Base-by-base conservation (phyloP, 2,329 filamentous ascomycete species). In the Juglanconis juglandina region DNA sequence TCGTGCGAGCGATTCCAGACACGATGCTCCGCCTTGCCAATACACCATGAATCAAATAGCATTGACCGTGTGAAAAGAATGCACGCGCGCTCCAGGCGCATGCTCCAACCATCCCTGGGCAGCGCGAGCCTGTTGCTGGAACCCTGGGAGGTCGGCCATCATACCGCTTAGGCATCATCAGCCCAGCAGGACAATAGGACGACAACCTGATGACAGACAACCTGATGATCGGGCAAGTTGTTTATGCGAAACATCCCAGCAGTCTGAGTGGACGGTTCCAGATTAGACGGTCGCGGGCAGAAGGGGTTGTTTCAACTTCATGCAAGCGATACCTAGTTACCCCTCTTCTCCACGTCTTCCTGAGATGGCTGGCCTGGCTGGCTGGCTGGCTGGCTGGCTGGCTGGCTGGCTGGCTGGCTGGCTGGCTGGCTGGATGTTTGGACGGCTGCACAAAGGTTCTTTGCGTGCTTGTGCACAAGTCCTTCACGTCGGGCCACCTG, bases 211-310 rank as follows among this genome's bases (percentile, higher is more conserved):
- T 17, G 17, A 17, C 17, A 17, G 17, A 17, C 34, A 46, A 51
- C 58, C 46, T 56, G 37, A 48, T 50, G 60, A 62, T 62, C 60
- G 42, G 47, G 56, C 59, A 55, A 41, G 56, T 51, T 35, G 39
- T 62, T 50, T 46, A 62, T 62, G 56, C 56, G 56, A 59, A 53
- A 62, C 60, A 58, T 37, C 39, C 60, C 35, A 51, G 51, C 50
- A 49, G 46, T 50, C 60, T 59, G 56, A 51, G 51, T 61, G 59
- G 46, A n/a, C 42, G 50, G 51, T 53, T 49, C 46, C 51, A 49
- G 50, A 50, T 51, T 57, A 13, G 34, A 24, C 44, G 41, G 48
- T 5, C 9, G 48, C 32, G 48, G 48, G 32, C n/a, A 14, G 48
- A 34, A 47, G 39, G 59, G 50, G 56, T 24, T 56, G 60, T 62